These are phyloP conservation scores for Neobulgaria alba DNA, from an alignment of 2,329 filamentous ascomycete species.

Conservation along the genomic window DNA sequence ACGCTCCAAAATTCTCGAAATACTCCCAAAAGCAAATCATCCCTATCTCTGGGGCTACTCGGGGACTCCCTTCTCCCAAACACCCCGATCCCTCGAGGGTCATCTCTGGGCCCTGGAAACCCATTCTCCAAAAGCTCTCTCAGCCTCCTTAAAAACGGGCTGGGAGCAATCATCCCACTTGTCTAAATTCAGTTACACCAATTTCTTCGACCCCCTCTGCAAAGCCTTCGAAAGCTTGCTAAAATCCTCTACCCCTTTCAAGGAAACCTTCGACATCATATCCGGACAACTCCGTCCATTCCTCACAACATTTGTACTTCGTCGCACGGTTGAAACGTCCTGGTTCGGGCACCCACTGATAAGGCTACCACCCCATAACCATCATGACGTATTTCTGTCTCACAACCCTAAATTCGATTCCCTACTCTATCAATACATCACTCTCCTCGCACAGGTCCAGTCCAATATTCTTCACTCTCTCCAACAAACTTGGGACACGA, in stretches of 20 bases:
- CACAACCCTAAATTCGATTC: no score
- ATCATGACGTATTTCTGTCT: slow-evolving; percentile 8
- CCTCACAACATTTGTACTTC: slow-evolving; percentile 9
- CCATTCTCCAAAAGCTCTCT: not conserved
- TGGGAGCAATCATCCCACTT: slow-evolving; percentile 1
- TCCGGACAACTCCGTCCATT: slow-evolving; percentile 5
- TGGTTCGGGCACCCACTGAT: slow-evolving; percentile 13
- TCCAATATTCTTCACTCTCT: no score
- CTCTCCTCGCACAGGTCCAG: no score
- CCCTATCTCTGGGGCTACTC: slow-evolving; percentile 15
- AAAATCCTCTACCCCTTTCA: not conserved
- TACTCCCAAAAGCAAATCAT: slow-evolving; percentile 3
- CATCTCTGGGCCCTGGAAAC: slow-evolving; percentile 10
- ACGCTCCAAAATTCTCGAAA: slow-evolving; percentile 4
- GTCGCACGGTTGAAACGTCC: slow-evolving; percentile 7
- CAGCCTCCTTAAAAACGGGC: not conserved
- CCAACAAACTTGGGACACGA: no score
- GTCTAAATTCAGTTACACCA: not conserved
- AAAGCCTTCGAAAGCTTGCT: slow-evolving; percentile 5
- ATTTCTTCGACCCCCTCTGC: slow-evolving; percentile 1
- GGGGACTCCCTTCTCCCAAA: slow-evolving; percentile 11
- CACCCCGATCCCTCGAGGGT: slow-evolving; percentile 8
- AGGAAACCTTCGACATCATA: not conserved
- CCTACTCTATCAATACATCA: no score
- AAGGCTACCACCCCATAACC: slow-evolving; percentile 9